A percentile compares a stretch with the other conserved stretches of the same genome.
phyloP scores from a whole-genome alignment of 129 eudicot species.

The Kitagawia praeruptora region DNA sequence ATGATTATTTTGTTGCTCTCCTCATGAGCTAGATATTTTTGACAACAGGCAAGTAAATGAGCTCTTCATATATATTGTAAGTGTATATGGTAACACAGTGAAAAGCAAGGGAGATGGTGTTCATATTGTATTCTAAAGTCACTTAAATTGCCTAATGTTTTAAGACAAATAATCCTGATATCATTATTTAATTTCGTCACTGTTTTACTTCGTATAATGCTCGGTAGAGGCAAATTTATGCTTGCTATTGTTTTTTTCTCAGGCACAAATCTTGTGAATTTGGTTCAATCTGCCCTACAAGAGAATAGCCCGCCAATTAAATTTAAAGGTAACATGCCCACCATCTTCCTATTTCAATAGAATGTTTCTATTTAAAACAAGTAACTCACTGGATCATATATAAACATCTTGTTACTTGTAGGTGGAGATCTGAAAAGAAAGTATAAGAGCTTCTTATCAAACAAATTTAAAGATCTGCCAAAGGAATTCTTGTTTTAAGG shows the following conservation, averaged over 20 bases:
- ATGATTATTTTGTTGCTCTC: background rate
- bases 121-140: background rate
- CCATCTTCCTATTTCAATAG: background rate
- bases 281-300: conserved; percentile 25
- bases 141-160: background rate
- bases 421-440: conserved; percentile 28
- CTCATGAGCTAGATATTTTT: background rate
- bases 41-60: background rate
- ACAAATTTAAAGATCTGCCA: conserved; percentile 23
- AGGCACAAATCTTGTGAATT: conserved; percentile 24
- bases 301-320: conserved; percentile 21
- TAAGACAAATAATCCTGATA: background rate
- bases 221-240: background rate
- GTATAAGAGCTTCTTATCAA: conserved; percentile 28
- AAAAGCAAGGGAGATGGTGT: background rate
- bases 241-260: background rate
- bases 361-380: background rate
- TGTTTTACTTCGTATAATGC: background rate
- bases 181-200: background rate
- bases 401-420: conserved; percentile 21
- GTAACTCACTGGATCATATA: background rate
- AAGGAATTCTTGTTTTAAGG: conserved; percentile 25
- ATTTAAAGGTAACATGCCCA: conserved; percentile 18
- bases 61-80: background rate
- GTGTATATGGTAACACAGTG: background rate